Percentiles rank a stretch among this genome's conserved stretches.
phyloP scores from a whole-genome alignment of 2,329 filamentous ascomycete species.

The Fulvia fulva region DNA sequence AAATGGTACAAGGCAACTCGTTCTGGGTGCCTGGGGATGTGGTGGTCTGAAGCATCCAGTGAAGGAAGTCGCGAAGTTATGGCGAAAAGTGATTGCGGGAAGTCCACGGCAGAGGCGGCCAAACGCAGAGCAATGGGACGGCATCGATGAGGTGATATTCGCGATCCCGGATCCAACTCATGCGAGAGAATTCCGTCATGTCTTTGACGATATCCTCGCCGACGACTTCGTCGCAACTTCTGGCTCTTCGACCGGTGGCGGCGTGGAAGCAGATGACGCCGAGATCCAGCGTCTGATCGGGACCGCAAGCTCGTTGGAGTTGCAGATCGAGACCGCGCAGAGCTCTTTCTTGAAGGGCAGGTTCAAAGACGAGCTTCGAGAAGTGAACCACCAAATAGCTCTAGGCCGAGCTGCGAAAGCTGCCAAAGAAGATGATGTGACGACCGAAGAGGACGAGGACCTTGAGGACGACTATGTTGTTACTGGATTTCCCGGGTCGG shows the following conservation, averaged over 20 bases:
- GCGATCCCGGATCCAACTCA: constrained; percentile 53
- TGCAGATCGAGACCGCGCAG: constrained; percentile 33
- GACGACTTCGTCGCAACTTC: constrained; percentile 13
- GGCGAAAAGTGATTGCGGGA: constrained; percentile 43
- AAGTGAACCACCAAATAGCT: constrained; percentile 32
- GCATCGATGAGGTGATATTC: constrained; percentile 54
- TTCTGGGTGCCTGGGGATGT: constrained; percentile 63
- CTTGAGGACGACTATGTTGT: constrained; percentile 29
- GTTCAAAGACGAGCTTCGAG: constrained; percentile 31
- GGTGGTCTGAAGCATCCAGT: constrained; percentile 62
- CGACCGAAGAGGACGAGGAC: constrained; percentile 21
- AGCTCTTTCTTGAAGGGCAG: constrained; percentile 29
- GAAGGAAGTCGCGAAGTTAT: constrained; percentile 54
- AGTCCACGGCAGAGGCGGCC: constrained; percentile 28
- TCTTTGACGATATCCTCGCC: constrained; percentile 29
- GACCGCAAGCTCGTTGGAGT: constrained; percentile 32
- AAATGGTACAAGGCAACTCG: constrained; percentile 47
- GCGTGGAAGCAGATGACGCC: constrained; percentile 9
- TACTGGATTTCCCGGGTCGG: constrained; percentile 27
- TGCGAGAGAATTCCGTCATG: constrained; percentile 49
- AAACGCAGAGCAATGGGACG: constrained; percentile 41
- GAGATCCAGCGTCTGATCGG: constrained; percentile 26
- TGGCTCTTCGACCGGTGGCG: constrained; percentile 2
- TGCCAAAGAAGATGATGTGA: constrained; percentile 26
- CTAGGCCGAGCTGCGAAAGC: constrained; percentile 29